Evolutionary conservation across 2,329 filamentous ascomycete species (phyloP), one percentile per base, ranked within the genome.

Genomic region (Ambrosiella cleistominuta): DNA sequence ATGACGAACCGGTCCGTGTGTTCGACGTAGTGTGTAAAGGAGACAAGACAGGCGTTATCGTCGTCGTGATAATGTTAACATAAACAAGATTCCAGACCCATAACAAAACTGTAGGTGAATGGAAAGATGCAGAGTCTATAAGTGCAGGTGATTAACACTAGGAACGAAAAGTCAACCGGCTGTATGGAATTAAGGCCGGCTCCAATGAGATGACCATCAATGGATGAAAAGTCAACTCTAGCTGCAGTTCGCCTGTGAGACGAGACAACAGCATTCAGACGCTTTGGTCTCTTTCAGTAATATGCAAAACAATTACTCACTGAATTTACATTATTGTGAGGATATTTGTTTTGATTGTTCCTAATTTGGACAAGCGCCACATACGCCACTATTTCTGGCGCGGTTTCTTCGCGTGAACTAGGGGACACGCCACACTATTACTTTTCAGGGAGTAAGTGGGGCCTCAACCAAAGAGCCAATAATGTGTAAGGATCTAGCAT

Each of bases 341-440:
- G 52, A 12, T 38, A 51, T 59, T 61, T 61, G 59, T 61, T 61
- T 58, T 61, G 52, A 56, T 61, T 19, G 15, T 42, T 59, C 57
- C 59, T 42, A 19, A 47, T 44, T 59, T 50, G 52, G 57, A 47
- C 27, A 35, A 36, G 39, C 52, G 58, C 58, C 58, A 60, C 58
- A 57, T 12, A n/a, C 7, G 44, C 44, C 44, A 47, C n/a, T 2
- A n/a, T 27, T 51, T 39, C 40, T 9, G 52, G 44, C 59, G 59
- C 59, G 59, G 59, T 51, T 13, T 35, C 13, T 45, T 44, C 59
- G 59, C 56, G 59, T 55, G 27, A 8, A 57, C 38, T 53, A 50
- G 57, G 27, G 42, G 11, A 7, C 35, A 17, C 44, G 55, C 59
- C 59, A 60, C 55, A 45, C 13, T 19, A 11, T 51, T 3, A 2